Evolutionary conservation across 805 yeast genomes (phyloP), one percentile per base, ranked within the genome.

Genomic region (Nakazawaea molendinolei): DNA sequence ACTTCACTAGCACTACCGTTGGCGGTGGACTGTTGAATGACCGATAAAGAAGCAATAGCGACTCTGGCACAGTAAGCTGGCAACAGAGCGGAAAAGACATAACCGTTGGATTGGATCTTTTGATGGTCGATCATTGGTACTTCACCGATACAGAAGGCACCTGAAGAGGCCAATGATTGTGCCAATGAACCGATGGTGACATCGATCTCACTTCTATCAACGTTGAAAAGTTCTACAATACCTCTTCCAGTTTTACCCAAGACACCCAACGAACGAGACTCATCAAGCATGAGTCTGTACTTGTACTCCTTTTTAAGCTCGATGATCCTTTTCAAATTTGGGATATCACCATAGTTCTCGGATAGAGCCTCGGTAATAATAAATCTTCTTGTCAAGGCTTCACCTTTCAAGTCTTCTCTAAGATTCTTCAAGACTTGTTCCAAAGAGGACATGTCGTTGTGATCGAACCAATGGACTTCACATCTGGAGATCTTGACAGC

Each of bases 91-190:
- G 95, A 83, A 56, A 86, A 92, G 42, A 92, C 92, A 55, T 86
- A 92, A 3, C 95, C 96, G 45, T 70, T 69, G 10, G 95, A 85
- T 17, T 86, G 82, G 50, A 92, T 81, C 56, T 95, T 77, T 67
- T 92, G 98, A 62, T 90, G 95, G 48, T 79, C 79, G 23, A 87
- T 76, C 86, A 92, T 86, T 38, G 80, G 80, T 18, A 64, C 58
- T 28, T 74, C 80, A 40, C 97, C 98, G 20, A 85, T 83, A 53
- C 95, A 92, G 62, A 86, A 90, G 1, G 95, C 97, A 45, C 98
- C 98, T 33, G 90, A 77, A 1, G 92, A 69, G 7, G 86, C 90
- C 45, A 90, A 69, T 0, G 95, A 68, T 30, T 71, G 69, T 12
- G 95, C 92, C 68, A 92, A 60, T 1, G 95, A 76, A 18, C 97